A percentile compares a stretch with the other conserved stretches of the same genome.
phyloP scores from a whole-genome alignment of 2,329 filamentous ascomycete genomes.

The Tolypocladium amazonense region DNA sequence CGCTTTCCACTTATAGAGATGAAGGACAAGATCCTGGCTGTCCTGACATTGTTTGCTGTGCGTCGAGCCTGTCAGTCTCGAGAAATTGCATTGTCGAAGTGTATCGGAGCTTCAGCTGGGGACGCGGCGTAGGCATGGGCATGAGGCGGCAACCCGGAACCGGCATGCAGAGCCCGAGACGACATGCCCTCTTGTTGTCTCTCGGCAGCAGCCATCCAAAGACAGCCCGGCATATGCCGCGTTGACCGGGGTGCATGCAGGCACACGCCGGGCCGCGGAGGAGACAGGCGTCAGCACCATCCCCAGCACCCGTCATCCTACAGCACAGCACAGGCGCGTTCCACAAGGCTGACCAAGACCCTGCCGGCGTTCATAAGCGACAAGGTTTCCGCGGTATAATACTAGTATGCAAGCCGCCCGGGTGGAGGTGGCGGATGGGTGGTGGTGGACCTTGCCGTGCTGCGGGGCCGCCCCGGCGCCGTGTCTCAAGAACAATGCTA shows the following conservation, averaged over 20 bases:
- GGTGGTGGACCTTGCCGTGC: no score
- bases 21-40: not conserved
- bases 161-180: not conserved
- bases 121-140: not conserved
- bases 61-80: not conserved
- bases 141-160: not conserved
- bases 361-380: no score
- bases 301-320: not conserved
- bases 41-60: not conserved
- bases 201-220: not conserved
- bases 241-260: not conserved
- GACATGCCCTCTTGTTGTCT: not conserved
- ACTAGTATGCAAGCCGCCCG: no score
- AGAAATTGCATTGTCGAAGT: not conserved
- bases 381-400: no score
- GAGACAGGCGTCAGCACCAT: not conserved
- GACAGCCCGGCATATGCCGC: not conserved
- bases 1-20: not conserved
- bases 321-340: not conserved
- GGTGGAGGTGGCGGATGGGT: not conserved
- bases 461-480: not conserved
- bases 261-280: not conserved
- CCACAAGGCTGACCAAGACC: not conserved
- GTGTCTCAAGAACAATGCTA: conserved; percentile 22
- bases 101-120: not conserved